phyloP scores from a whole-genome alignment of 1,284 basidiomycete species.

The Phlebopus sp. region DNA sequence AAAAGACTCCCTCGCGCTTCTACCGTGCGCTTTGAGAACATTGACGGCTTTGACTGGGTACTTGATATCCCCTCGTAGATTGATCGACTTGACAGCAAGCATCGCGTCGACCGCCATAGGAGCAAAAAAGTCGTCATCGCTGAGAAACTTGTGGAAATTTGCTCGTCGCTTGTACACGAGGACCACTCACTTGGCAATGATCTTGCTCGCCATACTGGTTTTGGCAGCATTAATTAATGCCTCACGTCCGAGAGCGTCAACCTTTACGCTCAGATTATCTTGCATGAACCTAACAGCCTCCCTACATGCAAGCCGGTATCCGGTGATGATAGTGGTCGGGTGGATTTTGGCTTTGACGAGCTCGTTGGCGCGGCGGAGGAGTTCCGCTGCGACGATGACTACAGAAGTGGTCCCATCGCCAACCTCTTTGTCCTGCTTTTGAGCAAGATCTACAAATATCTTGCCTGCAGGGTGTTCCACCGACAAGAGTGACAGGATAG shows the following conservation, averaged over 20 bases:
- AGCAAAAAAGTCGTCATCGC: constrained; percentile 97
- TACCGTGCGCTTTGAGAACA: constrained; percentile 98
- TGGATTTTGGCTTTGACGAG: constrained; percentile 99
- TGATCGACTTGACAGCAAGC: constrained; percentile 95
- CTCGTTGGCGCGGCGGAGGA: constrained; percentile 94
- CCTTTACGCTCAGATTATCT: constrained; percentile 95
- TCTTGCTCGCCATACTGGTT: constrained; percentile 99
- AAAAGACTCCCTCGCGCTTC: constrained; percentile 92
- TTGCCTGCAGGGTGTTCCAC: constrained; percentile 94
- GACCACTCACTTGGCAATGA: constrained; percentile 80
- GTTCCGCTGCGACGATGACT: constrained; percentile 95
- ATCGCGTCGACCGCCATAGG: constrained; percentile 99
- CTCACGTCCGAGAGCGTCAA: constrained; percentile 88
- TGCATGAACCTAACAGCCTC: constrained; percentile 99
- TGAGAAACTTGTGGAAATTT: constrained; percentile 32
- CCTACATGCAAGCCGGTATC: constrained; percentile 94
- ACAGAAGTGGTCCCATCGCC: constrained; percentile 99
- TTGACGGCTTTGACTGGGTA: constrained; percentile 99
- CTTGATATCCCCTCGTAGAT: constrained; percentile 93
- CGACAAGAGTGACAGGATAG: constrained; percentile 89
- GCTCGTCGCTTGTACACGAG: constrained; percentile 4
- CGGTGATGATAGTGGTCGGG: constrained; percentile 99
- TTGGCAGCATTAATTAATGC: constrained; percentile 96
- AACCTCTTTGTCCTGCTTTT: constrained; percentile 99
- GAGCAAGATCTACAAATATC: constrained; percentile 96